Conservation (phyloP, 2,329 filamentous ascomycete species). For the Ophiocordyceps polyrhachis-furcata region DNA sequence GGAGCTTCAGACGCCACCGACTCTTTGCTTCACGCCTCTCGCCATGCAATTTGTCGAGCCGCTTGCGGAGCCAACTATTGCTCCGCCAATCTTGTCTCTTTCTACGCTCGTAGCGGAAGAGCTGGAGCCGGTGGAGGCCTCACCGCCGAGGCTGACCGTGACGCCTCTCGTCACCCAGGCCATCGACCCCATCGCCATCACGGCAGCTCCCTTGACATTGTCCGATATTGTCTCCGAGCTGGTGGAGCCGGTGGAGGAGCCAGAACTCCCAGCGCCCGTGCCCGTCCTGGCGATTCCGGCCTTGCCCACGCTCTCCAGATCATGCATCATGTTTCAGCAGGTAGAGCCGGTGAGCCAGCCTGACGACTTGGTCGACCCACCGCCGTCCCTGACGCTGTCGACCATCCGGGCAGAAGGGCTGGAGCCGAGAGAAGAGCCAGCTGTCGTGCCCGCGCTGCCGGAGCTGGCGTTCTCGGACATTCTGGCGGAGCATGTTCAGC, state of each 20-base stretch:
- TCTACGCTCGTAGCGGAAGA: conserved; percentile 9
- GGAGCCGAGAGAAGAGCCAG: conserved; percentile 16
- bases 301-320: conserved; percentile 1
- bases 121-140: conserved; percentile 10
- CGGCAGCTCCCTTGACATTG: conserved; percentile 9
- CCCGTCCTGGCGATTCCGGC: not conserved
- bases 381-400: conserved; percentile 11
- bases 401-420: conserved; percentile 13
- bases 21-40: conserved; percentile 11
- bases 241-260: conserved; percentile 10
- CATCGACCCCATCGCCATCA: conserved; percentile 1
- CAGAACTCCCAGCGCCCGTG: conserved; percentile 1
- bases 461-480: conserved; percentile 16
- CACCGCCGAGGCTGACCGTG: conserved; percentile 9
- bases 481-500: conserved; percentile 18
- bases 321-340: conserved; percentile 8
- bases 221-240: conserved; percentile 13
- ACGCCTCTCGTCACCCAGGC: conserved; percentile 9
- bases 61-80: conserved; percentile 7
- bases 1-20: conserved; percentile 14
- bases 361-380: conserved; percentile 1
- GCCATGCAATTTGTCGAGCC: conserved; percentile 13
- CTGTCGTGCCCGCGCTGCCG: conserved; percentile 4
- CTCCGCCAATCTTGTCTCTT: conserved; percentile 7
- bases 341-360: conserved; percentile 11